Evolutionary conservation across 1,284 basidiomycete species (phyloP).

Genomic region (Trichosporon sp.): DNA sequence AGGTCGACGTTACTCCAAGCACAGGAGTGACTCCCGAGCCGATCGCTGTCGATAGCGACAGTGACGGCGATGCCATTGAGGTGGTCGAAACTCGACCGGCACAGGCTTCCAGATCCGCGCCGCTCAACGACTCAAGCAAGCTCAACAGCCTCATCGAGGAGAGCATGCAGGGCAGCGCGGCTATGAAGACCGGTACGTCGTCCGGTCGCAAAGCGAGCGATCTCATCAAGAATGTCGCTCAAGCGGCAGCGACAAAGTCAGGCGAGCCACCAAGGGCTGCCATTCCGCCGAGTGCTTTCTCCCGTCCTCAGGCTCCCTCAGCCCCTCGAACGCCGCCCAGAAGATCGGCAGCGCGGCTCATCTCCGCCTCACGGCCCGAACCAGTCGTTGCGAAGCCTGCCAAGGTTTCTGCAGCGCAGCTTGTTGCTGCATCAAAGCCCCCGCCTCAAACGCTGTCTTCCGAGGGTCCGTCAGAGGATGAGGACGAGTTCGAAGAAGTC

Average conservation of each 20-base stretch:
- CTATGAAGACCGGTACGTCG: not conserved
- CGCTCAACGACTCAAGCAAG: not conserved
- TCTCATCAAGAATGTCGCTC: not conserved
- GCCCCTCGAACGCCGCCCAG: not conserved
- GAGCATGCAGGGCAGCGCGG: not conserved
- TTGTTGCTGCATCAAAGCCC: constrained; percentile 4
- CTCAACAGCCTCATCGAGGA: not conserved
- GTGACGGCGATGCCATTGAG: constrained; percentile 12
- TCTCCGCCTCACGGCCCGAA: not conserved
- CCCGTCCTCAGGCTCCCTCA: not conserved
- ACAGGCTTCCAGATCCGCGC: not conserved
- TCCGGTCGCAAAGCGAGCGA: not conserved
- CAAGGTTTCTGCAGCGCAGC: constrained; percentile 8
- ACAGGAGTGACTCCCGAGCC: constrained; percentile 10
- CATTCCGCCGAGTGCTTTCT: not conserved
- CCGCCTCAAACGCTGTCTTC: not conserved
- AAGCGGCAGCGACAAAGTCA: not conserved
- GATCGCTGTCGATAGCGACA: constrained; percentile 4
- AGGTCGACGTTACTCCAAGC: constrained; percentile 21
- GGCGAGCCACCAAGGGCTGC: constrained; percentile 2
- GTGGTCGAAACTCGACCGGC: not conserved
- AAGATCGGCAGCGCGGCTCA: not conserved
- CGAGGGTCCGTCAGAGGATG: constrained; percentile 18
- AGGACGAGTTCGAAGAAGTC: constrained; percentile 22
- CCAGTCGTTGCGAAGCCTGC: not conserved